Evolutionary conservation across 352 stramenopile genomes (phyloP), one percentile per base, ranked within the genome.

Genomic region (Thalassiosira livingstoniorum): DNA sequence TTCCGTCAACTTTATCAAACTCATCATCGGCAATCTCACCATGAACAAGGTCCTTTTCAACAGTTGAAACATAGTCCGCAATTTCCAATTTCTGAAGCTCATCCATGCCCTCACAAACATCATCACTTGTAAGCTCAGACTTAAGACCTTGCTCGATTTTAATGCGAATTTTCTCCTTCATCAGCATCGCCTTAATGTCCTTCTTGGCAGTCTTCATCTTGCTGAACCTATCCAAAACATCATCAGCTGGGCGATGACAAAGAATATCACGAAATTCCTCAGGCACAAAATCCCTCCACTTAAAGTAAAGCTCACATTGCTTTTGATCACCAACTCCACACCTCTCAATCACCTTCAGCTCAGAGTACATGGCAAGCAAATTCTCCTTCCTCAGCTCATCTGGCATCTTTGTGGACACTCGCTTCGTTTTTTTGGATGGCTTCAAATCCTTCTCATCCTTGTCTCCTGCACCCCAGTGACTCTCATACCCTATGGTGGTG

Each of bases 261-360:
- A 58, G 11, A 10, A 23, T 27, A 58, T 58, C 47, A 7, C 21
- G 21, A n/a, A 29, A 29, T 27, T 58, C 5, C 21, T 15, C 11
- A 58, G 47, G 47, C 4, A 58, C 27, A 7, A 58, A 23, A 4
- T 7, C 7, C 27, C 47, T 58, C 47, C 47, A 58, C 21, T 58
- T 58, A 58, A 58, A 58, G n/a, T 58, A 58, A 29, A 58, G 47
- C 21, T 58, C 47, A 58, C 11, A 58, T 23, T 58, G 47, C 47
- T 58, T 58, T 27, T 58, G 47, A 58, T 58, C 47, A 29, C 11
- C 21, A 5, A 58, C 4, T n/a, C 47, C 47, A 15, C 27, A 11
- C 7, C 11, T 5, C 47, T 7, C 4, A 27, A 58, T 58, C 11
- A 58, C 47, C n/a, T 58, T 15, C 4, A 58, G 11, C 11, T 58